These are phyloP conservation scores for Linum lewisii DNA, from an alignment of 345 rosid species.

Conservation along the genomic window DNA sequence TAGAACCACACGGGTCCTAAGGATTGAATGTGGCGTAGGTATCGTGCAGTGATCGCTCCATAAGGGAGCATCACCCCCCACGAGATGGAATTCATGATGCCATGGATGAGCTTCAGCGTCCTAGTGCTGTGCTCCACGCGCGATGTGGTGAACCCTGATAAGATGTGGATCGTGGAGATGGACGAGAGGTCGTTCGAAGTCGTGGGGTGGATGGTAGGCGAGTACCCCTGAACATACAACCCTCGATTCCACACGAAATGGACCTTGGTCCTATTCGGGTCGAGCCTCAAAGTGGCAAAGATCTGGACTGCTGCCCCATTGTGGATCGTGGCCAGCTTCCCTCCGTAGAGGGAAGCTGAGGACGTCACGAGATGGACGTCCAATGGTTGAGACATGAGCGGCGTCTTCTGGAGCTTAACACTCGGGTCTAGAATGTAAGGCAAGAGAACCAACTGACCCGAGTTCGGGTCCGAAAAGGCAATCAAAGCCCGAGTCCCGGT, in stretches of 20 bases:
- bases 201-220: constrained; percentile 95
- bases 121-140: constrained; percentile 12
- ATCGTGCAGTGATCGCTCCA: constrained; percentile 64
- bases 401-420: constrained; percentile 74
- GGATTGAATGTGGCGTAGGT: constrained; percentile 57
- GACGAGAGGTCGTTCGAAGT: constrained; percentile 76
- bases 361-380: constrained; percentile 66
- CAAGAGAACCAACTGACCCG: constrained; percentile 64
- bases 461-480: constrained; percentile 86
- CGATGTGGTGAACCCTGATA: constrained; percentile 42
- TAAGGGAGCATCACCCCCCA: constrained; percentile 77
- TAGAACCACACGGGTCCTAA: constrained; percentile 88
- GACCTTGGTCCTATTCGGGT: constrained; percentile 48
- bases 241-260: constrained; percentile 97
- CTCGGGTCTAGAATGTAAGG: constrained; percentile 74
- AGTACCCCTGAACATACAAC: constrained; percentile 88
- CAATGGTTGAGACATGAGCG: constrained; percentile 73
- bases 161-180: constrained; percentile 55
- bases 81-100: constrained; percentile 48
- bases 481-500: constrained; percentile 70
- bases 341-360: constrained; percentile 74
- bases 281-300: constrained; percentile 53
- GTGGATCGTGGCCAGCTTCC: constrained; percentile 81
- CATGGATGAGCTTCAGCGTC: constrained; percentile 47
- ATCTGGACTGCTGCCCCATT: constrained; percentile 76